Evolutionary conservation across 208 protist genomes (phyloP), one percentile per base, ranked within the genome.

Genomic region (Leptomonas pyrrhocoris): DNA sequence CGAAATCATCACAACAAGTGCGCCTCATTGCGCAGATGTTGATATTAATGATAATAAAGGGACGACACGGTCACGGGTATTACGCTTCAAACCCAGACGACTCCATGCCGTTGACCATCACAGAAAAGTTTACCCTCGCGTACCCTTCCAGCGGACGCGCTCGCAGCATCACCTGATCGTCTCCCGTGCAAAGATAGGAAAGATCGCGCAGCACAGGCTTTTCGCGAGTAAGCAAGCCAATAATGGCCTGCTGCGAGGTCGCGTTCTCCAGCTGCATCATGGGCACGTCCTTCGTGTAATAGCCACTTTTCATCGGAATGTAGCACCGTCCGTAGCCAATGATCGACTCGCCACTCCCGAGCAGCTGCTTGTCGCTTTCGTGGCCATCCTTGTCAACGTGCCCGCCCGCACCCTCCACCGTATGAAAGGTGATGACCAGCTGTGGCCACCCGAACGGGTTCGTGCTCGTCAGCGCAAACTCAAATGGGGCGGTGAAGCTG

Each of bases 361-460:
- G 74, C 27, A 80, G 58, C 28, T 80, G 64, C 16, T 67, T 80
- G 30, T 86, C 77, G 19, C 74, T 75, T 19, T 79, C 79, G 19
- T 65, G 66, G 15, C 72, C 61, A 34, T 77, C 74, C 25, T 57
- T 68, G 36, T 74, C 61, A 23, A 81, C 49, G 45, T 75, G 57
- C 3, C 59, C 62, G 34, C 68, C 60, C n/a, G 72, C 81, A 7
- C 71, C 64, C 50, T 77, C 49, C 36, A 96, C 62, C 18, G 88
- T 90, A 71, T 92, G 85, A 21, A 94, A 73, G 18, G 88, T 91
- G 18, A 96, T 78, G 34, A 93, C 85, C 16, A 96, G 68, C 70
- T 94, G 91, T 27, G 91, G 88, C 91, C 91, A 96, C 0, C 88
- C 88, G 48, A 87, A 83, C 21, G 81, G 81, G 70, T 96, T 96